A percentile compares a stretch with the other conserved stretches of the same genome.
Conservation (phyloP, 2,329 filamentous ascomycete species). For the Penicillium sp. region DNA sequence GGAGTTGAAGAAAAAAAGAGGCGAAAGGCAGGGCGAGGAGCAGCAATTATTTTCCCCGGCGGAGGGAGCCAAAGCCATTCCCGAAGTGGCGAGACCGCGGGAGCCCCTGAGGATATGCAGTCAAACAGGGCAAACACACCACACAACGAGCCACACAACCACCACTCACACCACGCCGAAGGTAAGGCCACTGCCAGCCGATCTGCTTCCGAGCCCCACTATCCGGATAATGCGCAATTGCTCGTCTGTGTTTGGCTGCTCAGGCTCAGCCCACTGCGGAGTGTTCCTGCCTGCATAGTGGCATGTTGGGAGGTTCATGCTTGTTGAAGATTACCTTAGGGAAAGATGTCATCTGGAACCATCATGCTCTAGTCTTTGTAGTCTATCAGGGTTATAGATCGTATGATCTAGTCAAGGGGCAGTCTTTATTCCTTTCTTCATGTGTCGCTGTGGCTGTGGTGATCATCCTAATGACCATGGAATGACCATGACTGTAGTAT, state of each 20-base stretch:
- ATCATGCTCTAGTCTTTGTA: no score
- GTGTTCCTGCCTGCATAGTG: neutral
- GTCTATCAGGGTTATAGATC: neutral
- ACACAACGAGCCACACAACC: neutral
- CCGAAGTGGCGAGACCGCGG: constrained; percentile 42
- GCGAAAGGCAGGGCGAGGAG: constrained; percentile 5
- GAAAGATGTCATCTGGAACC: neutral
- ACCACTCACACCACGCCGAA: neutral
- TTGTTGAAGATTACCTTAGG: no score
- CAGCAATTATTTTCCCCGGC: constrained; percentile 16
- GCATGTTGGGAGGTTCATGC: neutral
- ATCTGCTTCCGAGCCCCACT: constrained; percentile 32
- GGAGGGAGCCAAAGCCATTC: constrained; percentile 26
- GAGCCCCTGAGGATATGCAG: constrained; percentile 24
- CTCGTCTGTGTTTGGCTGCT: constrained; percentile 5
- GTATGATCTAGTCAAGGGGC: neutral
- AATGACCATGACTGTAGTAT: neutral
- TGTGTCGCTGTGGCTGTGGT: neutral
- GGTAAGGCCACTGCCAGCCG: constrained; percentile 40
- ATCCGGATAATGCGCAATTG: constrained; percentile 11
- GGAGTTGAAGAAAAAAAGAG: neutral
- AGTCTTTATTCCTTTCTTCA: neutral
- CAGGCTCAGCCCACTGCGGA: constrained; percentile 2
- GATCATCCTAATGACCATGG: no score
- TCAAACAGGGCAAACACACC: constrained; percentile 7